Base-by-base conservation (phyloP, 257 asterid species). In the Solanum appendiculatum region DNA sequence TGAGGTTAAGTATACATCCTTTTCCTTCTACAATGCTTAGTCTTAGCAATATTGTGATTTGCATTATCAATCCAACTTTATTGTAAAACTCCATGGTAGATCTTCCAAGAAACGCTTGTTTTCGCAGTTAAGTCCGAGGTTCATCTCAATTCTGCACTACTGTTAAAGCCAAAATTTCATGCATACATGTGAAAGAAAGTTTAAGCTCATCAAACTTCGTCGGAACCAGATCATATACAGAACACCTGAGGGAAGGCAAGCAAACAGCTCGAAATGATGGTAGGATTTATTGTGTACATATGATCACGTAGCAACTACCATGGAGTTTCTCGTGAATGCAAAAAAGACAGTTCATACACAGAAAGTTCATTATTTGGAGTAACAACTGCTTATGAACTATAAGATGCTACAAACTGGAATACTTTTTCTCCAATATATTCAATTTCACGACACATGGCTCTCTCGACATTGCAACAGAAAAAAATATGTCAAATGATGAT, bases 361-460 rank as follows among this genome's bases (percentile, higher is more conserved):
- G 44, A 42, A 44, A 44, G 20, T 46, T 81, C 37, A 29, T 81
- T 81, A 81, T 81, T 48, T 48, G 37, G 68, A 63, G 78, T 37
- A 78, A 37, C 40, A 39, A 81, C 80, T 78, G 70, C 48, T 75
- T 42, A 48, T 18, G 56, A 39, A 78, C 86, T 56, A 34, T 42
- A 58, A 86, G 84, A 86, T 86, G 88, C 64, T 77, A 72, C 81
- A 85, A 31, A 69, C 14, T 44, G 66, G 48, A 86, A 66, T 31
- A 44, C 39, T 34, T 70, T n/a, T 70, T n/a, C 66, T 70, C 25
- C 84, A 86, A 78, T 72, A 86, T 70, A 58, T 46, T 51, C 83
- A 86, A 86, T 86, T 51, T 34, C 56, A 72, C 29, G 11, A 70
- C 84, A 34, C 78, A 21, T 27, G 85, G 44, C 25, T 31, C 48